Evolutionary conservation across 1,139 yeast genomes (phyloP), one percentile per base, ranked within the genome.

Genomic region (Nakaseomyces bracarensis): DNA sequence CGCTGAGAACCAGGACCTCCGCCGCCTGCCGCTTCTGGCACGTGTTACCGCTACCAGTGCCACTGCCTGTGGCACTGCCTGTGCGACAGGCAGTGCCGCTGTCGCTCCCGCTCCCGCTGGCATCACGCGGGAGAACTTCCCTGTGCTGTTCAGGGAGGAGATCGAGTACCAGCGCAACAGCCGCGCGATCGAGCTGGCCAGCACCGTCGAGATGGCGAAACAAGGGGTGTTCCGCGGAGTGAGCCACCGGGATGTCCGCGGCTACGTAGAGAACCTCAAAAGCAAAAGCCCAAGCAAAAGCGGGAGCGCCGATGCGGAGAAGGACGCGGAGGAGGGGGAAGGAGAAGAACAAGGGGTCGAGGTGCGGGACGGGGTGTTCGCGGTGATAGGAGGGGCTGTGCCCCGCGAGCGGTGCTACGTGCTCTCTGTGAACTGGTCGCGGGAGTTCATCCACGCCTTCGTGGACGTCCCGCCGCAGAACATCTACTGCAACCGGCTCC

Each of bases 401-500:
- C n/a, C n/a, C n/a, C n/a, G n/a, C n/a, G n/a, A n/a, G n/a, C n/a
- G n/a, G n/a, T n/a, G n/a, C 27, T 50, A 52, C 37, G 38, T 59
- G 10, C 23, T 60, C 18, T 59, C 63, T 1, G 47, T 59, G 11
- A 58, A 58, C 44, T 60, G 63, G 63, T 57, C 60, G 11, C 43
- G 42, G 15, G 61, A 57, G 36, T 56, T 59, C 36, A 59, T 60
- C n/a, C 8, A 33, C 36, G 14, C n/a, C 16, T 33, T 16, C 36
- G 18, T 33, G 4, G 35, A 22, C 23, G 35, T 52, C 4, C 39
- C 56, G 7, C 47, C 50, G 7, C 18, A 39, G 3, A 43, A 51
- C 20, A 49, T 57, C 6, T 49, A 41, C 43, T 60, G 64, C 43
- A 55, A 60, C 42, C 43, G 44, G 21, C 40, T 60, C 36, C 25